phyloP scores from a whole-genome alignment of 148 eudicot species.

The Mesembryanthemum crystallinum region DNA sequence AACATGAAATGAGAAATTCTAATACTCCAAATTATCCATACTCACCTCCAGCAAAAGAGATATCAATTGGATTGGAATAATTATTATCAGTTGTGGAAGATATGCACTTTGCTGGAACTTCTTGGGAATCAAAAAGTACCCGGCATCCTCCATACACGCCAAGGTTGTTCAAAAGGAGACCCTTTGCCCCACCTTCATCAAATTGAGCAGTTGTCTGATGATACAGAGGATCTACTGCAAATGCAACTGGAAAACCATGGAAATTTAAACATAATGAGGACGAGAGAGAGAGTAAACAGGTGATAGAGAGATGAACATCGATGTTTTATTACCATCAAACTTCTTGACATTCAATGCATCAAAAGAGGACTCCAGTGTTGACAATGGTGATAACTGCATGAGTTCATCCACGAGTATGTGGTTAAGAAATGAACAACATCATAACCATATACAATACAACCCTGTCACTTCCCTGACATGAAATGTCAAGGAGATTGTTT shows the following conservation, averaged over 20 bases:
- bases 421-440: neutral
- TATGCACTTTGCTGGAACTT: conserved; percentile 76
- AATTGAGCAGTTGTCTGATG: conserved; percentile 97
- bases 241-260: conserved; percentile 58
- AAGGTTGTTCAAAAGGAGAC: conserved; percentile 83
- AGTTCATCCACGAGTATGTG: conserved; percentile 5
- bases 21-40: neutral
- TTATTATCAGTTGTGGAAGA: conserved; percentile 33
- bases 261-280: conserved; percentile 11
- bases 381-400: conserved; percentile 79
- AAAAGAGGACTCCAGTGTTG: conserved; percentile 88
- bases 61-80: conserved; percentile 50
- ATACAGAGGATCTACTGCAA: conserved; percentile 95
- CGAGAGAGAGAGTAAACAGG: neutral
- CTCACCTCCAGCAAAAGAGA: conserved; percentile 80
- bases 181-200: conserved; percentile 99
- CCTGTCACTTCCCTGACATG: too few relatives aligned
- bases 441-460: too few relatives aligned
- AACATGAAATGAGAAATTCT: conserved; percentile 13
- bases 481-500: too few relatives aligned
- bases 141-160: conserved; percentile 87
- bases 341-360: conserved; percentile 87
- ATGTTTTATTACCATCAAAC: conserved; percentile 63
- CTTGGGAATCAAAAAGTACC: conserved; percentile 92
- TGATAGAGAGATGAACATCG: conserved; percentile 3